Conservation (phyloP, 2,329 filamentous ascomycete species). For the Pyrenophora teres region DNA sequence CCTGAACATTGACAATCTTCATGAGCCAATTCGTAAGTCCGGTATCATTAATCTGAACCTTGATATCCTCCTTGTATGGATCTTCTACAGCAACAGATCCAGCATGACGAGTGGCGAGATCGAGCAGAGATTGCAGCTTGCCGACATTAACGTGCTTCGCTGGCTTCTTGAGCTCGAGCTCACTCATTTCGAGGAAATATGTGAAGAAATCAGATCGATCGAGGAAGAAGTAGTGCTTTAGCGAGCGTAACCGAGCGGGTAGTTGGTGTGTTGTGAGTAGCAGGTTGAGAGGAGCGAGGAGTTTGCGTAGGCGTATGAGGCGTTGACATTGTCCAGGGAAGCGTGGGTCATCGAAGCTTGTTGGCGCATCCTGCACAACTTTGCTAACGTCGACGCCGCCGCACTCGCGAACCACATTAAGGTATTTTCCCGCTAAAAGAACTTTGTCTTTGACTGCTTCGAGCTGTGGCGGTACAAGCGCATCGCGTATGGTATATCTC, state of each 20-base stretch:
- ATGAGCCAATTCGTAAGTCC: constrained; percentile 92
- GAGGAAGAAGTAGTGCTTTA: constrained; percentile 99
- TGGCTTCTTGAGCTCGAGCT: constrained; percentile 87
- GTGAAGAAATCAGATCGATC: constrained; percentile 98
- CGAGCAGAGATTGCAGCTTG: constrained; percentile 94
- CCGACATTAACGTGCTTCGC: constrained; percentile 86
- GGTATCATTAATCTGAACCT: constrained; percentile 95
- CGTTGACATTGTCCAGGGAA: constrained; percentile 96
- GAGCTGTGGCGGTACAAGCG: constrained; percentile 89
- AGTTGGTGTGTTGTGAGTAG: constrained; percentile 91
- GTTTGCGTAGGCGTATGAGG: constrained; percentile 93
- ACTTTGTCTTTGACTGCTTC: constrained; percentile 93
- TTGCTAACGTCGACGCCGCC: constrained; percentile 94
- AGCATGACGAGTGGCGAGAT: constrained; percentile 93
- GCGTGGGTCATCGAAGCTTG: constrained; percentile 85
- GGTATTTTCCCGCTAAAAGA: constrained; percentile 91
- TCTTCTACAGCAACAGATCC: constrained; percentile 92
- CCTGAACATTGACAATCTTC: constrained; percentile 94
- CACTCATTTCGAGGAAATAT: constrained; percentile 91
- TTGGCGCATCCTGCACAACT: constrained; percentile 83
- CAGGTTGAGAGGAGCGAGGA: constrained; percentile 87
- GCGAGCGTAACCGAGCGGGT: constrained; percentile 80
- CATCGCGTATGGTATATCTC: constrained; percentile 89
- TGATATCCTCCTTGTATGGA: constrained; percentile 97
- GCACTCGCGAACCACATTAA: constrained; percentile 96